A percentile compares a stretch with the other conserved stretches of the same genome.
These are phyloP conservation scores for Eimeria mitis DNA, from an alignment of 169 alveolate genomes.

Conservation along the genomic window DNA sequence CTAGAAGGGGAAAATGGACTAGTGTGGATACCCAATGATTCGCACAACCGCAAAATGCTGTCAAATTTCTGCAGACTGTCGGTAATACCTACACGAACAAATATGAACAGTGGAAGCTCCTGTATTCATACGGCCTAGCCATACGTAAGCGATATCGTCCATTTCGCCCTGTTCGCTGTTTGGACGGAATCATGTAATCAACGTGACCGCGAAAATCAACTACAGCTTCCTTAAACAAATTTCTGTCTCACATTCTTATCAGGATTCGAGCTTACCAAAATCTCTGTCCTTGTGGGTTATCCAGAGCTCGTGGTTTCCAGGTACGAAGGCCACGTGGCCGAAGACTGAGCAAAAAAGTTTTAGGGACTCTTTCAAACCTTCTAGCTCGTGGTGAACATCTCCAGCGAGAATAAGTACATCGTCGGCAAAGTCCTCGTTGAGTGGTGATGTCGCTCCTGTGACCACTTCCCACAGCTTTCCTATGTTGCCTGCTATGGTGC, in stretches of 20 bases:
- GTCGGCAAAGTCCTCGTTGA: constrained; percentile 33
- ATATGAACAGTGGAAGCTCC: background rate
- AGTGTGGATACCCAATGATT: constrained; percentile 52
- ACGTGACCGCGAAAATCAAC: background rate
- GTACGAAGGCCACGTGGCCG: constrained; percentile 70
- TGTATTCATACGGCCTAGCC: background rate
- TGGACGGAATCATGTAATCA: background rate
- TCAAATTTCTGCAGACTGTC: constrained; percentile 57
- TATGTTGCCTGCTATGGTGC: constrained; percentile 7
- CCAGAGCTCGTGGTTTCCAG: constrained; percentile 74
- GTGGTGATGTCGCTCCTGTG: background rate
- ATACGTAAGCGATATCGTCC: background rate
- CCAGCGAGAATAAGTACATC: constrained; percentile 64
- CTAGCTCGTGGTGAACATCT: constrained; percentile 64
- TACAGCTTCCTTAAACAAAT: background rate
- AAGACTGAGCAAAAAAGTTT: constrained; percentile 61
- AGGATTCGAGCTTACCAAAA: background rate
- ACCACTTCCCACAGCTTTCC: constrained; percentile 45
- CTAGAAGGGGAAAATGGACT: constrained; percentile 45
- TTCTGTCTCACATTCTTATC: background rate
- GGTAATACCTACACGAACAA: constrained; percentile 24
- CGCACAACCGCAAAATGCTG: constrained; percentile 66
- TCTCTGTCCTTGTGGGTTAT: constrained; percentile 54
- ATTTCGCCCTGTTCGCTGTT: background rate
- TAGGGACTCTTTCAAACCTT: constrained; percentile 56